Conservation (phyloP, 176 grass and related monocot genomes). For the Hordeum marinum region DNA sequence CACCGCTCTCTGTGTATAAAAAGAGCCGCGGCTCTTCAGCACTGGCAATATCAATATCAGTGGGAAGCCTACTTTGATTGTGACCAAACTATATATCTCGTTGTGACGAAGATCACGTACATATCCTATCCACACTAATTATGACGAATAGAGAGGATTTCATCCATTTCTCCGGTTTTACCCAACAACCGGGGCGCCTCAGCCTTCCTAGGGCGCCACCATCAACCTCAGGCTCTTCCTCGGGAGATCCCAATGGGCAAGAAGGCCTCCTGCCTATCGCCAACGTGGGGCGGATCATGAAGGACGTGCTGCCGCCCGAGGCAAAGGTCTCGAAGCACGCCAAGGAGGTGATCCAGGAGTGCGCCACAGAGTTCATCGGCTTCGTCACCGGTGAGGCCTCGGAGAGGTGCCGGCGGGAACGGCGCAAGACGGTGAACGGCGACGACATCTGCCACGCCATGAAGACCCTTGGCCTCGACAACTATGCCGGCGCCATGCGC, state of each 20-base stretch:
- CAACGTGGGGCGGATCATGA: conserved; percentile 77
- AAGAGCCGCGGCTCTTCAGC: not conserved
- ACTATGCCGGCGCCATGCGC: conserved; percentile 66
- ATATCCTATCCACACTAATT: not conserved
- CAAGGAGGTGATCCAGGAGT: conserved; percentile 80
- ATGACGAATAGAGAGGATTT: conserved; percentile 2
- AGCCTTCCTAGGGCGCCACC: conserved; percentile 11
- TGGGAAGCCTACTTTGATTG: not conserved
- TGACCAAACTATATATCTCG: not conserved
- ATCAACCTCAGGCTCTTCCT: conserved; percentile 9
- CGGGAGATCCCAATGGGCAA: not conserved
- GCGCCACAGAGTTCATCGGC: conserved; percentile 69
- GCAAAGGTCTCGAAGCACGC: conserved; percentile 70
- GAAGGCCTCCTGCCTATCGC: conserved; percentile 62
- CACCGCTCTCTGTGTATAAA: not conserved
- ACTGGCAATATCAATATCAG: not conserved
- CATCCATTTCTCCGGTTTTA: conserved; percentile 16
- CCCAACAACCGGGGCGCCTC: not conserved
- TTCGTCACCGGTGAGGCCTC: conserved; percentile 79
- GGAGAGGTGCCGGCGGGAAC: conserved; percentile 56
- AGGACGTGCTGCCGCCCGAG: conserved; percentile 48
- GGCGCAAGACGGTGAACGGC: conserved; percentile 73
- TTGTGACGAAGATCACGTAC: not conserved
- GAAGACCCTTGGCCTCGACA: conserved; percentile 62
- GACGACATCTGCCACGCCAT: conserved; percentile 75